These are phyloP conservation scores for Camellia granthamiana DNA, from an alignment of 148 eudicot species.

Conservation along the genomic window DNA sequence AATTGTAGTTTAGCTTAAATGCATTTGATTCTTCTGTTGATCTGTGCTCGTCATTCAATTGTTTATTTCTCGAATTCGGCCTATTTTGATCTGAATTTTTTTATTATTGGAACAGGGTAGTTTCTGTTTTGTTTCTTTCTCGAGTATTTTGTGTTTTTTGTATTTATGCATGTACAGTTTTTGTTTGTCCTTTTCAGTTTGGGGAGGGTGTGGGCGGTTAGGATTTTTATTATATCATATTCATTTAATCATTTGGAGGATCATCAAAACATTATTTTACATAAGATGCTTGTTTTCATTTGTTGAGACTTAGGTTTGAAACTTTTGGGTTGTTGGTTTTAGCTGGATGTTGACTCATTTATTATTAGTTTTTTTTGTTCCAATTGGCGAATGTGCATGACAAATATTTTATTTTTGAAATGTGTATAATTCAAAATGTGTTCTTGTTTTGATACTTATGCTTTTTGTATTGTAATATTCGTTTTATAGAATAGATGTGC, in stretches of 20 bases:
- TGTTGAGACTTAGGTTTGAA: conserved; percentile 10
- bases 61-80: neutral
- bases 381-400: neutral
- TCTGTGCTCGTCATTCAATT: neutral
- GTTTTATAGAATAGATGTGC: no score
- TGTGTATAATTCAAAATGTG: neutral
- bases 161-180: neutral
- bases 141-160: neutral
- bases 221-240: neutral
- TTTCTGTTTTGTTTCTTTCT: conserved; percentile 4
- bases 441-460: neutral
- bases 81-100: neutral
- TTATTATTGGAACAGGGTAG: neutral
- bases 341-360: conserved; percentile 4
- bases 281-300: neutral
- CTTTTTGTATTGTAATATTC: no score
- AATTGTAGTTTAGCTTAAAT: neutral
- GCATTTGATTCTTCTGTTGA: neutral
- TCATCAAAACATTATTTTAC: neutral
- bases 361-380: neutral
- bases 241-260: conserved; percentile 3
- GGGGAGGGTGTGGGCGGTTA: neutral
- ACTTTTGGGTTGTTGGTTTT: conserved; percentile 2
- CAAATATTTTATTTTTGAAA: neutral
- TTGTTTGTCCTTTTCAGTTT: neutral